These are phyloP conservation scores for Apophysomyces sp. DNA, from an alignment of 371 early-diverging fungal genomes.

Conservation along the genomic window DNA sequence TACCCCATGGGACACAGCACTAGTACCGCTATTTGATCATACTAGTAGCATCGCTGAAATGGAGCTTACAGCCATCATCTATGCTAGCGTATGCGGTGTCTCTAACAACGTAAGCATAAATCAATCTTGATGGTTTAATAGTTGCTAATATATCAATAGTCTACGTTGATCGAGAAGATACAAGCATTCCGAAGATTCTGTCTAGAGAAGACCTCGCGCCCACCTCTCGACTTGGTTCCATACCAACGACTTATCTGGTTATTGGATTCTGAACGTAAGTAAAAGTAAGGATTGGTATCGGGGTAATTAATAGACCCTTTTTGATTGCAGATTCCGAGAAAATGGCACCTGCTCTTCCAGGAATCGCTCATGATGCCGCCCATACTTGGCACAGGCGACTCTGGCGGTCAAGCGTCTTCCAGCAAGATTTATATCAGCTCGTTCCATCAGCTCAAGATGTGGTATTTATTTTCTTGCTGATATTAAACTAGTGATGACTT, in stretches of 20 bases:
- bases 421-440: slow-evolving; percentile 26
- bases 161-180: background rate
- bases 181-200: slow-evolving; percentile 23
- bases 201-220: slow-evolving; percentile 58
- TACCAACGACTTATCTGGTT: slow-evolving; percentile 70
- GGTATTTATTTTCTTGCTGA: slow-evolving; percentile 15
- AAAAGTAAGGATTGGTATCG: background rate
- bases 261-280: slow-evolving; percentile 47
- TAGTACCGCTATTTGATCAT: slow-evolving; percentile 55
- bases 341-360: slow-evolving; percentile 20
- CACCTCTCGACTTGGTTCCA: slow-evolving; percentile 65
- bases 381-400: slow-evolving; percentile 37
- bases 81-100: slow-evolving; percentile 13
- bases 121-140: background rate
- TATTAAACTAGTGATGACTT: background rate
- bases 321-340: slow-evolving; percentile 16
- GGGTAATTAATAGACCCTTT: background rate
- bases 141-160: background rate
- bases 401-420: slow-evolving; percentile 41
- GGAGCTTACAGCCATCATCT: slow-evolving; percentile 49
- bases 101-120: slow-evolving; percentile 12
- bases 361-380: slow-evolving; percentile 42
- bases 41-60: slow-evolving; percentile 54
- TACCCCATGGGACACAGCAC: slow-evolving; percentile 42
- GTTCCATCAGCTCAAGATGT: slow-evolving; percentile 16